These are phyloP conservation scores for Inga oerstediana DNA, from an alignment of 306 rosid genomes.

Conservation along the genomic window DNA sequence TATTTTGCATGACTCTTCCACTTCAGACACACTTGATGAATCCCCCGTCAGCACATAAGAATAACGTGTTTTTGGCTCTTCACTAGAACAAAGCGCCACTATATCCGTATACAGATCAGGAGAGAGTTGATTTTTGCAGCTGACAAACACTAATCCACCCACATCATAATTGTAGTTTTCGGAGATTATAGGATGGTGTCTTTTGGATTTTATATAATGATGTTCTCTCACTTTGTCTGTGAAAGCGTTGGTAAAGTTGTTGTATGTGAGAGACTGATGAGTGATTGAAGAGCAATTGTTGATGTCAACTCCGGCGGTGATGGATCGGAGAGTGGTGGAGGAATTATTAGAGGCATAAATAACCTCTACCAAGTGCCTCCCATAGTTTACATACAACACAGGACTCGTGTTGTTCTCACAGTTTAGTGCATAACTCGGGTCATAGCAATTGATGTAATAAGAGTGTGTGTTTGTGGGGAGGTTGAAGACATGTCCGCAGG, in stretches of 20 bases:
- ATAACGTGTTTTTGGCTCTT: background rate
- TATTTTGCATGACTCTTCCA: slow-evolving; percentile 5
- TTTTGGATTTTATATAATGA: background rate
- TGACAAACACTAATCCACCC: background rate
- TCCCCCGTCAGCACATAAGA: background rate
- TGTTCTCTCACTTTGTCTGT: background rate
- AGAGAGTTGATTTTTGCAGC: background rate
- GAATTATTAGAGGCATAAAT: background rate
- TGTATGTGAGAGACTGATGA: background rate
- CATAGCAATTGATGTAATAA: background rate
- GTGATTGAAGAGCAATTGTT: background rate
- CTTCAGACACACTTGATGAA: background rate
- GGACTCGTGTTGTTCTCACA: background rate
- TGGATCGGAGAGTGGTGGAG: background rate
- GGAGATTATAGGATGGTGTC: background rate
- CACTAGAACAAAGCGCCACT: background rate
- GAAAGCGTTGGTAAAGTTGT: background rate
- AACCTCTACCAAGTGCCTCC: background rate
- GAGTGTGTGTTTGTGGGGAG: background rate
- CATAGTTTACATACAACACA: background rate
- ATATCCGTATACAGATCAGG: background rate
- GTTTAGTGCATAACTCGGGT: background rate
- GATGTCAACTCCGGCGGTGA: background rate
- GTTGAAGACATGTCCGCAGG: background rate
- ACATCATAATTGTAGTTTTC: background rate